Conservation (phyloP, 441 rosid species). For the Mallotus japonicus region DNA sequence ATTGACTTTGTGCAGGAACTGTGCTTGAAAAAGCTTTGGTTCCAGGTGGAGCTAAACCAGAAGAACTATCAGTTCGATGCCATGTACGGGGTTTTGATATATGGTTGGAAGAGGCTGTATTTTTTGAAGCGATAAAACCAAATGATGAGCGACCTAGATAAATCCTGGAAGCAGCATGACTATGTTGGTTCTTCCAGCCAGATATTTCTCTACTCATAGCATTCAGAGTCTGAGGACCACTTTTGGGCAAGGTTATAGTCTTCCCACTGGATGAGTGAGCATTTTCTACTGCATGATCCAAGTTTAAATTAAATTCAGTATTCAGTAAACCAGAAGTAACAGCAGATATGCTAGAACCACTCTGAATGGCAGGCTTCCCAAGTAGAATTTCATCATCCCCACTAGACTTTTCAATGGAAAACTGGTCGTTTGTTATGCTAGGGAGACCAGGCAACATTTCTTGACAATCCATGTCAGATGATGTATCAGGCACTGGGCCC, state of each 20-base stretch:
- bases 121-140: constrained; percentile 42
- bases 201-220: constrained; percentile 29
- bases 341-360: constrained; percentile 35
- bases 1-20: constrained; percentile 43
- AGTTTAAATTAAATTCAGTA: constrained; percentile 30
- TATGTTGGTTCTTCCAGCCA: constrained; percentile 41
- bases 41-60: constrained; percentile 36
- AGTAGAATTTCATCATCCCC: constrained; percentile 28
- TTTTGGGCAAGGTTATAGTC: constrained; percentile 26
- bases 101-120: constrained; percentile 36
- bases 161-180: constrained; percentile 37
- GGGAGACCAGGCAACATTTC: constrained; percentile 33
- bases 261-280: constrained; percentile 24
- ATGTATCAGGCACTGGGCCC: constrained; percentile 38
- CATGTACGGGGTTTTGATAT: constrained; percentile 59
- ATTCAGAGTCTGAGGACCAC: constrained; percentile 23
- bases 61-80: constrained; percentile 51
- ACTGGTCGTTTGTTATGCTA: constrained; percentile 28
- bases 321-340: constrained; percentile 24
- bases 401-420: constrained; percentile 35
- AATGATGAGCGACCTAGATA: constrained; percentile 38
- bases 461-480: constrained; percentile 38
- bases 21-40: constrained; percentile 39
- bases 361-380: constrained; percentile 38
- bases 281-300: constrained; percentile 20